Conservation (phyloP, 2,329 filamentous ascomycete species). For the Fusarium brachygibbosum region DNA sequence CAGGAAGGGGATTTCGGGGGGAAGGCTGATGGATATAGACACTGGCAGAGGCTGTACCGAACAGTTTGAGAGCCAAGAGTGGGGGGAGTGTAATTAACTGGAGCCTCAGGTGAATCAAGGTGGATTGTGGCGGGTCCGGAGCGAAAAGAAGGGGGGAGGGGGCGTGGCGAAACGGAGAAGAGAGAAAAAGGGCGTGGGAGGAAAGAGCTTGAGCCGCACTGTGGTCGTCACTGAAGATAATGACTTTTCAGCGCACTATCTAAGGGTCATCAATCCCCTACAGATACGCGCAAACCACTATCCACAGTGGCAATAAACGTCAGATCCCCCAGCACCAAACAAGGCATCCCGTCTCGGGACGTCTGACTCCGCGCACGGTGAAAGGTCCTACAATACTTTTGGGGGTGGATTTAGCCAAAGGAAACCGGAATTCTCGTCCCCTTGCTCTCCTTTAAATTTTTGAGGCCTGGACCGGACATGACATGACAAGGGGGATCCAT, state of each 20-base stretch:
- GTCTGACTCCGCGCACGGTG: constrained; percentile 15
- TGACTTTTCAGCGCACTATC: not conserved
- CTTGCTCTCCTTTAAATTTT: constrained; percentile 19
- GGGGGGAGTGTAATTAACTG: constrained; percentile 30
- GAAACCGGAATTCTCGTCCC: constrained; percentile 21
- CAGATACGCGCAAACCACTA: not conserved
- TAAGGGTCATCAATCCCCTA: constrained; percentile 8
- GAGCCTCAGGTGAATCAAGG: constrained; percentile 39
- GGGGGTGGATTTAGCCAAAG: constrained; percentile 26
- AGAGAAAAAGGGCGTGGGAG: too few species aligned
- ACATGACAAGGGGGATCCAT: constrained; percentile 27
- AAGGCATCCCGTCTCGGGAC: constrained; percentile 26
- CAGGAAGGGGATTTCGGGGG: constrained; percentile 37
- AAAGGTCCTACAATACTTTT: too few species aligned
- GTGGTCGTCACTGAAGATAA: constrained; percentile 13
- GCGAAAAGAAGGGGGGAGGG: constrained; percentile 8
- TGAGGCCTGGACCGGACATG: constrained; percentile 23
- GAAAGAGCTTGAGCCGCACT: constrained; percentile 25
- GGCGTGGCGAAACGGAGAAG: constrained; percentile 8
- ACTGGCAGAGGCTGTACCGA: constrained; percentile 27
- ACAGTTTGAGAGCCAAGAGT: too few species aligned
- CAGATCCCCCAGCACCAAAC: constrained; percentile 22
- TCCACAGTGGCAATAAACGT: constrained; percentile 40
- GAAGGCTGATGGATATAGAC: constrained; percentile 43
- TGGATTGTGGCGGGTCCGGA: constrained; percentile 21